These are phyloP conservation scores for Magnaporthiopsis incrustans DNA, from an alignment of 2,329 filamentous ascomycete species.

Conservation along the genomic window DNA sequence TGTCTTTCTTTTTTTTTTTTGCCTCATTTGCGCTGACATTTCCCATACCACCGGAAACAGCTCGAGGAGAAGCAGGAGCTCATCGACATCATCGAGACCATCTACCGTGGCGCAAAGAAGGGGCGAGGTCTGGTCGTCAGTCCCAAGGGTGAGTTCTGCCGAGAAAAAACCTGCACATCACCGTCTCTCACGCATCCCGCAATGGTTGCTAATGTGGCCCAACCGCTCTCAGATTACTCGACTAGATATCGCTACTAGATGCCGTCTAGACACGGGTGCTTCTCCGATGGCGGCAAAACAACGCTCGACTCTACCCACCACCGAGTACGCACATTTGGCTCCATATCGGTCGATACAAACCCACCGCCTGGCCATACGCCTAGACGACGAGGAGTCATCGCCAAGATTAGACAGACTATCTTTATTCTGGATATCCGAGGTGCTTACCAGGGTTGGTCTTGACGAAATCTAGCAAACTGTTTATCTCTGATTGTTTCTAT, in stretches of 20 bases:
- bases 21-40: background rate
- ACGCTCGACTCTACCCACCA: background rate
- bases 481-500: background rate
- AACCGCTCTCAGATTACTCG: constrained; percentile 60
- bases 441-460: constrained; percentile 4
- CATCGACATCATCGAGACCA: constrained; percentile 96
- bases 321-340: background rate
- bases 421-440: background rate
- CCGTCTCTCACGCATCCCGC: too few relatives aligned
- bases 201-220: constrained; percentile 53
- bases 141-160: constrained; percentile 62
- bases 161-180: background rate
- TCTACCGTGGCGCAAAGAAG: constrained; percentile 98
- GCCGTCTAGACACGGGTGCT: background rate
- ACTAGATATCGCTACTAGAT: constrained; percentile 59
- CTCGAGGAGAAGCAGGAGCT: constrained; percentile 97
- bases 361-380: background rate
- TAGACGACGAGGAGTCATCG: background rate
- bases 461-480: constrained; percentile 1
- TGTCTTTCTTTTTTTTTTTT: background rate
- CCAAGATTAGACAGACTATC: background rate
- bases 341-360: background rate
- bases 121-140: constrained; percentile 92
- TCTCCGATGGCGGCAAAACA: background rate
- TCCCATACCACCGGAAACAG: too few relatives aligned